A percentile compares a stretch with the other conserved stretches of the same genome.
Evolutionary conservation across 257 asterid genomes (phyloP).

Genomic region (Nicotiana knightiana): DNA sequence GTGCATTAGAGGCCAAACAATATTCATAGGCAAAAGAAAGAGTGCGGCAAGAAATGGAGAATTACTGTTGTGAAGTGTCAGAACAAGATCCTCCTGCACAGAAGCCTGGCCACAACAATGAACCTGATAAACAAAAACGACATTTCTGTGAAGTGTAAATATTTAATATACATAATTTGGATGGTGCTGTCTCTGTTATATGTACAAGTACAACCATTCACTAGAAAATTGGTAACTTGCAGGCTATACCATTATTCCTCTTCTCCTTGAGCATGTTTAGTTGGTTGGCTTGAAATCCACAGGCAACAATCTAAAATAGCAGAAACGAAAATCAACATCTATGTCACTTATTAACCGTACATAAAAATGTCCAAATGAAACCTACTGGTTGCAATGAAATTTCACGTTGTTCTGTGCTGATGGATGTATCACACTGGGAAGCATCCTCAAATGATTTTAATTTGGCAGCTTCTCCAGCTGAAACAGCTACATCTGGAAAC

Average conservation of each 20-base stretch:
- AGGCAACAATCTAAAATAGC: constrained; percentile 16
- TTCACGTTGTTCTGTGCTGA: constrained; percentile 13
- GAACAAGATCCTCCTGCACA: constrained; percentile 23
- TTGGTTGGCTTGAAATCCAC: constrained; percentile 17
- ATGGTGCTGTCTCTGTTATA: neutral
- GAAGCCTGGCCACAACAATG: constrained; percentile 27
- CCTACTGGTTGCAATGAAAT: constrained; percentile 17
- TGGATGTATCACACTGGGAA: constrained; percentile 17
- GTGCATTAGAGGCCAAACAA: constrained; percentile 14
- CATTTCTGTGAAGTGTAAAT: neutral
- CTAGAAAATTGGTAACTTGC: neutral
- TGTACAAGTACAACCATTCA: neutral
- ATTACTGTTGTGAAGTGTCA: constrained; percentile 31
- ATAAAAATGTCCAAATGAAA: neutral
- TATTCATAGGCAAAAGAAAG: neutral
- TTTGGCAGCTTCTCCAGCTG: constrained; percentile 25
- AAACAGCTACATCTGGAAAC: constrained; percentile 16
- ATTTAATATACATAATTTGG: neutral
- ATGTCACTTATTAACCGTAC: neutral
- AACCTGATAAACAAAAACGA: constrained; percentile 32
- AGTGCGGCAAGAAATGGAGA: neutral
- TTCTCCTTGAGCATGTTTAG: constrained; percentile 20
- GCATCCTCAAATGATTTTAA: constrained; percentile 22
- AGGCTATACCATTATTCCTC: constrained; percentile 26
- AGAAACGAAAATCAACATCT: neutral